Evolutionary conservation across 2,329 filamentous ascomycete species (phyloP).

Genomic region (Colletotrichum ledebouriae): DNA sequence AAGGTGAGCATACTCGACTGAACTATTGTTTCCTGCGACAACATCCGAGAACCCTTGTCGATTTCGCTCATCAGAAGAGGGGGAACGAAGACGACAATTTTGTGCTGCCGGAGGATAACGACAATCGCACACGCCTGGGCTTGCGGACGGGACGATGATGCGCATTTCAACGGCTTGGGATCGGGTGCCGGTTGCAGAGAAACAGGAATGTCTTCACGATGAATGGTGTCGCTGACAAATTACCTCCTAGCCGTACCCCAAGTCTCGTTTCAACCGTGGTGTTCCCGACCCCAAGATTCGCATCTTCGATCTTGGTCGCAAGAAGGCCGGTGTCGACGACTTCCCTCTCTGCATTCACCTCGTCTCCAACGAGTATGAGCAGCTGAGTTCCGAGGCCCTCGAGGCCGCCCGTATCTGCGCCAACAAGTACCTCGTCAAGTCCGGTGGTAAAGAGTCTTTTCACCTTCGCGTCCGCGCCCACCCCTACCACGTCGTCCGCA

Average conservation of each 20-base stretch:
- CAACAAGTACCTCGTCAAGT: constrained; percentile 95
- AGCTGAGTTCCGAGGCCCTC: constrained; percentile 99
- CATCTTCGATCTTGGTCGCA: constrained; percentile 99
- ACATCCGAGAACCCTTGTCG: constrained; percentile 26
- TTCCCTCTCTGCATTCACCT: constrained; percentile 99
- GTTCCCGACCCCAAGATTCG: constrained; percentile 87
- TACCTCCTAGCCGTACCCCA: constrained; percentile 85
- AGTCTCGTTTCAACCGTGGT: constrained; percentile 99
- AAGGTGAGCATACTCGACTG: constrained; percentile 75
- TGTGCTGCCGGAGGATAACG: neutral
- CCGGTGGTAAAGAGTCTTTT: constrained; percentile 79
- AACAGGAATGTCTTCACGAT: neutral
- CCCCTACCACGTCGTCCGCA: constrained; percentile 99
- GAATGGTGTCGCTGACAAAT: constrained; percentile 1
- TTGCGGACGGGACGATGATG: neutral
- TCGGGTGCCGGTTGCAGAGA: neutral
- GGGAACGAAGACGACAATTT: constrained; percentile 1
- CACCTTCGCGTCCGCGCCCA: constrained; percentile 87
- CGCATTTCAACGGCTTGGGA: neutral
- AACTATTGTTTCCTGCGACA: constrained; percentile 18
- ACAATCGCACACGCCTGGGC: neutral
- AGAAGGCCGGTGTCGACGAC: constrained; percentile 98
- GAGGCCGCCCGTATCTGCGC: constrained; percentile 99
- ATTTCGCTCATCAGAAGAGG: constrained; percentile 31
- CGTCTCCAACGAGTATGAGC: constrained; percentile 99